Evolutionary conservation across 106 monocot genomes (phyloP), one percentile per base, ranked within the genome.

Genomic region (Chionographis japonica): DNA sequence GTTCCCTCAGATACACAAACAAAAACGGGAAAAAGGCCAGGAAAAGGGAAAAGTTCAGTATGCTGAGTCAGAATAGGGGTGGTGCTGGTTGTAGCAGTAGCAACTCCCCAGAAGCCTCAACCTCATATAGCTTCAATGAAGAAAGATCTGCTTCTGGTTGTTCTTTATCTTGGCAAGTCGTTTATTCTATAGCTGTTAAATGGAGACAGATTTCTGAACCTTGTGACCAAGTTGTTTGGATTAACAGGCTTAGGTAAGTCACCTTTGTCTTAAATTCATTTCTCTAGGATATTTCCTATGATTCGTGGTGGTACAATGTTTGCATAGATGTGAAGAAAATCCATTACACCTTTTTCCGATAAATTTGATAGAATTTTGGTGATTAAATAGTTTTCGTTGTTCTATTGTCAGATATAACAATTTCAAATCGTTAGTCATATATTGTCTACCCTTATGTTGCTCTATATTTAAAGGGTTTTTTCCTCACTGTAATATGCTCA

Each of bases 181-280:
- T 95, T 39, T 95, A 95, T 56, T 63, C 74, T 61, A 61, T 95
- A 78, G 86, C 86, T 72, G 95, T 91, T 40, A 91, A 77, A 74
- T 95, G 95, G 95, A 88, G 95, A 57, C 95, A 92, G 59, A 91
- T 95, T 39, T 95, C 95, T 70, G 95, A 95, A 60, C 95, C 95
- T 62, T 95, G 95, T 81, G 95, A 95, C n/a, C 89, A 86, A 53
- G 92, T 95, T 67, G 95, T 95, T 60, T 95, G 95, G 95, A 67
- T 95, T 53, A 86, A 95, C 70, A 95, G 86, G 54, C 75, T 95
- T 40, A 89, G 94, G 94, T 85, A 74, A 53, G 59, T 39, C n/a
- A 17, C 27, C 7, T 54, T 66, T 37, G 5, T 61, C 10, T 67
- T 63, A 10, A 40, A 38, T 50, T 49, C 8, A 40, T 57, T 58